A percentile compares a stretch with the other conserved stretches of the same genome.
Evolutionary conservation across 2,329 filamentous ascomycete genomes (phyloP).

Genomic region (Penicillium sp.): DNA sequence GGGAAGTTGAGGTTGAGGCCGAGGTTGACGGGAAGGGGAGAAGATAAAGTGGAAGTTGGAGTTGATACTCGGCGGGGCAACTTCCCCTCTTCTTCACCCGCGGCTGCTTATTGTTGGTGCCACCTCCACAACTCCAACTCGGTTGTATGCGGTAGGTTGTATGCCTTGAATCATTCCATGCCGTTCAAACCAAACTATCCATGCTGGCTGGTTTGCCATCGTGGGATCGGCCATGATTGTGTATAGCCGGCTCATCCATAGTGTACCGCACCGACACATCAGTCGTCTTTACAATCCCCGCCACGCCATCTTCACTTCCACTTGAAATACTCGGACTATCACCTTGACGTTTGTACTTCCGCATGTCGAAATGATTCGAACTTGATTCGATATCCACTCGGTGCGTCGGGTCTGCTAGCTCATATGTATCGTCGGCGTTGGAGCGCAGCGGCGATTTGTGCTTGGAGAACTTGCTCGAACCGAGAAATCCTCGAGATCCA

Average conservation of each 20-base stretch:
- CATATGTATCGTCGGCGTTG: constrained; percentile 15
- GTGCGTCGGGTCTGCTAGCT: constrained; percentile 24
- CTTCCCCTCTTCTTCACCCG: neutral
- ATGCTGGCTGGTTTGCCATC: constrained; percentile 18
- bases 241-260: neutral
- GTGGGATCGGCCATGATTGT: constrained; percentile 6
- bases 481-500: constrained; percentile 15
- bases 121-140: neutral
- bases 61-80: neutral
- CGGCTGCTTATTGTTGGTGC: neutral
- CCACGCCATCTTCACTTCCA: constrained; percentile 18
- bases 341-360: constrained; percentile 19
- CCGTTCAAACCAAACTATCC: constrained; percentile 23
- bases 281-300: constrained; percentile 25
- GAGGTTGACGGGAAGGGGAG: no score
- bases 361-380: constrained; percentile 19
- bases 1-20: neutral
- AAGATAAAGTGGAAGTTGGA: neutral
- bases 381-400: constrained; percentile 1
- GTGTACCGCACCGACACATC: constrained; percentile 25
- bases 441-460: constrained; percentile 13
- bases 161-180: neutral
- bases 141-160: neutral
- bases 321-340: constrained; percentile 21
- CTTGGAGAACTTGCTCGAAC: constrained; percentile 8